Percentiles rank a stretch among this genome's conserved stretches.
phyloP scores from a whole-genome alignment of 139 green algal genomes.

The Chlorella sp. region DNA sequence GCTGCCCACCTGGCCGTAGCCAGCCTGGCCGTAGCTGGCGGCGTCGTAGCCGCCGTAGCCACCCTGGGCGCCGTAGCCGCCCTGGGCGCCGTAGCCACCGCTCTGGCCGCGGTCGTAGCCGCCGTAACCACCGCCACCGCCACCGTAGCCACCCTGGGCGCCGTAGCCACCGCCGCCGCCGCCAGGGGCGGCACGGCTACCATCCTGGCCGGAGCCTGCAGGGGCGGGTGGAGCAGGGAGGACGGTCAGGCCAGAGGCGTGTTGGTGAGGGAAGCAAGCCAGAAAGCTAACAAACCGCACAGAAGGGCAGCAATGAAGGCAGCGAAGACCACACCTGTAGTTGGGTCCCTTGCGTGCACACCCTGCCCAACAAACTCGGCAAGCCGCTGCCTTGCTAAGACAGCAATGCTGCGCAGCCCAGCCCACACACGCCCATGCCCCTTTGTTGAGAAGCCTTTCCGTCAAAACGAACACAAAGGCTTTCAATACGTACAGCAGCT shows the following conservation, averaged over 20 bases:
- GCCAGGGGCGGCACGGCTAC: neutral
- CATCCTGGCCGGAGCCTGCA: neutral
- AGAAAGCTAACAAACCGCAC: neutral
- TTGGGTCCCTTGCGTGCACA: too few relatives aligned
- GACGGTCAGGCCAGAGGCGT: neutral
- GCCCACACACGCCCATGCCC: too few relatives aligned
- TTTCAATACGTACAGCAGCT: too few relatives aligned
- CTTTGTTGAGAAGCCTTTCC: too few relatives aligned
- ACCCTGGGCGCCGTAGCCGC: neutral
- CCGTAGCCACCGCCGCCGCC: slow-evolving; percentile 8
- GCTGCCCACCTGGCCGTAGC: neutral
- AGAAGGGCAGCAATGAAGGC: neutral
- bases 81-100: neutral
- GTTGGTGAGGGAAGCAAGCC: neutral
- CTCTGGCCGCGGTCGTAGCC: slow-evolving; percentile 6
- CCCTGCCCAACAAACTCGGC: too few relatives aligned
- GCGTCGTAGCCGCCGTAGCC: neutral
- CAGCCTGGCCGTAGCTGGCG: neutral
- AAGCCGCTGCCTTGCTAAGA: too few relatives aligned
- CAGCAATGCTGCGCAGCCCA: too few relatives aligned
- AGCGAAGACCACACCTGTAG: too few relatives aligned
- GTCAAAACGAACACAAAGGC: too few relatives aligned
- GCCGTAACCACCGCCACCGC: slow-evolving; percentile 25
- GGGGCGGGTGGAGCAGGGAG: neutral
- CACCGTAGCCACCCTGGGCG: neutral